Base-by-base conservation (phyloP, 2,329 filamentous ascomycete genomes). In the Verticillium nonalfalfae region DNA sequence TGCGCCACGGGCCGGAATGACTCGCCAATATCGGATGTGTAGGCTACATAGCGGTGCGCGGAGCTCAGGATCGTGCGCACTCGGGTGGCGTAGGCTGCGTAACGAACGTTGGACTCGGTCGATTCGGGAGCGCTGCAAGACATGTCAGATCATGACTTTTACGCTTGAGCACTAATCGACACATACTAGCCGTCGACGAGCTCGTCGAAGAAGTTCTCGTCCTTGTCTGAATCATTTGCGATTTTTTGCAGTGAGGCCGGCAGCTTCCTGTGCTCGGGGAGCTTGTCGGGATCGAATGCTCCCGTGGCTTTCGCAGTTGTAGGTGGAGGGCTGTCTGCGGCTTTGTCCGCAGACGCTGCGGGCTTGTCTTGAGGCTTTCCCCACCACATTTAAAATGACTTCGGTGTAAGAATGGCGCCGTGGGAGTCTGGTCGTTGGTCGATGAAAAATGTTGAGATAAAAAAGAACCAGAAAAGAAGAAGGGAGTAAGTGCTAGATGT, bases 21-120 rank as follows among this genome's bases (percentile, higher is more conserved):
- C 76, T 99, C 95, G 73, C 95, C 95, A 66, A 99, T 94, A 70
- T 98, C 94, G 21, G 89, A 93, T 0, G 95, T 98, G 74, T 99
- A 99, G 61, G 95, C 95, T 57, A 99, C 93, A 71, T 99, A 99
- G 70, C 95, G 89, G 71, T 98, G 95, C 4, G 93, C 93, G 15
- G 90, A 92, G 68, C 93, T 80, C 70, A 99, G 86, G 67, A 98
- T 90, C 7, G 93, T 97, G 64, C 91, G 88, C 65, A 95, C 79
- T 57, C 95, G 88, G 63, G 88, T 87, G 57, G 92, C 91, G 77
- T 99, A 99, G 68, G 90, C 95, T 61, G 93, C 94, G 77, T 98
- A 99, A 70, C 95, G 90, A 70, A 96, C 79, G 68, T 87, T 89
- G 68, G 87, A 90, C 60, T 97, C 91, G 63, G 92, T 97, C 5